A percentile compares a stretch with the other conserved stretches of the same genome.
Conservation (phyloP, 2,329 filamentous ascomycete species). For the Xylaria sp. region DNA sequence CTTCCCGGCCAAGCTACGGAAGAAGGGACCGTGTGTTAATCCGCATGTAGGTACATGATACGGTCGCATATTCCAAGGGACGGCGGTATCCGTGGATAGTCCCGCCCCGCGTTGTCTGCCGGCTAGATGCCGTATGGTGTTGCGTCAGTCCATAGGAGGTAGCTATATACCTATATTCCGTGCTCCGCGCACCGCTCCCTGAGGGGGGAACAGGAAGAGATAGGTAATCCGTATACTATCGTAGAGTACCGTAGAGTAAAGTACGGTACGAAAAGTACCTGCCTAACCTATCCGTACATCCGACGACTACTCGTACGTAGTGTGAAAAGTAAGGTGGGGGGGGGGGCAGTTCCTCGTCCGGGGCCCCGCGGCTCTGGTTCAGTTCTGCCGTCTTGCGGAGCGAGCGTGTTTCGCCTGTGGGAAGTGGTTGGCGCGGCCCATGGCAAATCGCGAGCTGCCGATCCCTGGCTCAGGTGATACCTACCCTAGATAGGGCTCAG, state of each 20-base stretch:
- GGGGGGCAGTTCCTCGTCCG: not conserved
- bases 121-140: not conserved
- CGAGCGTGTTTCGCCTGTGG: not conserved
- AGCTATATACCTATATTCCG: too few relatives aligned
- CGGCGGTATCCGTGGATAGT: not conserved
- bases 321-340: not conserved
- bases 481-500: not conserved
- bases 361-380: not conserved
- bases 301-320: too few relatives aligned
- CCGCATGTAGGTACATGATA: not conserved
- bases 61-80: not conserved
- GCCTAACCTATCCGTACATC: too few relatives aligned
- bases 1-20: too few relatives aligned
- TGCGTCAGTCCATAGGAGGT: not conserved
- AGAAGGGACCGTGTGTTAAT: not conserved
- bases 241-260: too few relatives aligned
- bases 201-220: not conserved
- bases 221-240: not conserved
- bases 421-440: not conserved
- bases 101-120: not conserved
- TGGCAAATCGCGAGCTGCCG: not conserved
- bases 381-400: not conserved
- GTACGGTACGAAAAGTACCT: too few relatives aligned
- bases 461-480: not conserved
- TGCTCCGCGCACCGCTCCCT: too few relatives aligned